Percentiles rank a stretch among this genome's conserved stretches.
phyloP scores from a whole-genome alignment of 2,329 filamentous ascomycete species.

The Pyrenochaeta sp. region DNA sequence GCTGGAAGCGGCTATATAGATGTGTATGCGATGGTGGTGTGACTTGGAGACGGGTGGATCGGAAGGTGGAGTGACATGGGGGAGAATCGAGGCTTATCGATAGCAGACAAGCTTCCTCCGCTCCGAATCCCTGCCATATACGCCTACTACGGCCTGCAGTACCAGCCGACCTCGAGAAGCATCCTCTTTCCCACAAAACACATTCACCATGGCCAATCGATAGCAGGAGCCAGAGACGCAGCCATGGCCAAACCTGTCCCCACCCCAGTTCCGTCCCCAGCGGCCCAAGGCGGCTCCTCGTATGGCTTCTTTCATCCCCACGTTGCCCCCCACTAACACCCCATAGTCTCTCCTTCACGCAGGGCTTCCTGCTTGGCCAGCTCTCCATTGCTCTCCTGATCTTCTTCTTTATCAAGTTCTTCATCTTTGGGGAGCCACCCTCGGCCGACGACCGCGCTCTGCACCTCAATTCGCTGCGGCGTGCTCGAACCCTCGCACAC shows the following conservation, averaged over 20 bases:
- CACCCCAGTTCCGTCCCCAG: constrained; percentile 23
- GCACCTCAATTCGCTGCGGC: constrained; percentile 76
- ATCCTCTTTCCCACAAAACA: constrained; percentile 9
- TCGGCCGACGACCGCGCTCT: constrained; percentile 82
- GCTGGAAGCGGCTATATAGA: not conserved
- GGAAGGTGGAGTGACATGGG: not conserved
- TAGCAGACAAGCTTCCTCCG: constrained; percentile 1
- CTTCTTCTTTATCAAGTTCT: constrained; percentile 98
- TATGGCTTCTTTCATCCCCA: constrained; percentile 4
- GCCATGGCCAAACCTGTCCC: constrained; percentile 26
- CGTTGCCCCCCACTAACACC: constrained; percentile 30
- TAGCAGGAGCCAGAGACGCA: constrained; percentile 11
- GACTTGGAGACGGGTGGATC: constrained; percentile 2
- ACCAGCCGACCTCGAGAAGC: not conserved
- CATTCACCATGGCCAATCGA: not conserved
- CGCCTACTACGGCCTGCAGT: constrained; percentile 12
- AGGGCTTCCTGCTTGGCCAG: constrained; percentile 92
- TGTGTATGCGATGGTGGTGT: not conserved
- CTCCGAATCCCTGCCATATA: constrained; percentile 11
- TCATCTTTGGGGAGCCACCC: constrained; percentile 96
- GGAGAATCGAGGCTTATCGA: constrained; percentile 10
- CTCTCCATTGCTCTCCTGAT: constrained; percentile 90
- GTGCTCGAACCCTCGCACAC: constrained; percentile 77
- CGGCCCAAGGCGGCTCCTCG: constrained; percentile 27
- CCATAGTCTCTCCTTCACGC: constrained; percentile 83